These are phyloP conservation scores for Carallia brachiata DNA, from an alignment of 345 rosid genomes.

Conservation along the genomic window DNA sequence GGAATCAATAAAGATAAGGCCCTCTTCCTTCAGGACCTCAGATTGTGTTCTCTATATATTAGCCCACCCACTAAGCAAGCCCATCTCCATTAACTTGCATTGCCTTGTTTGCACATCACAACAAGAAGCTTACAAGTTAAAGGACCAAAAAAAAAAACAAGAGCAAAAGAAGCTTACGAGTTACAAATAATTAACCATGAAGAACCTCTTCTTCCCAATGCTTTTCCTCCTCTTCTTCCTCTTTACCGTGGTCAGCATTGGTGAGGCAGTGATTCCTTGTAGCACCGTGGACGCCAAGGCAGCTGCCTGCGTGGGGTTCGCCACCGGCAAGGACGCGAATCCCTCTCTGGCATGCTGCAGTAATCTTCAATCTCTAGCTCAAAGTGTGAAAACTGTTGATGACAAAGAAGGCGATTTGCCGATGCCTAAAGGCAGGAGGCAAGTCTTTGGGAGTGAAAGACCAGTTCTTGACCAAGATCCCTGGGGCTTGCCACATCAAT, in stretches of 20 bases:
- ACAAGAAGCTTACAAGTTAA: no score
- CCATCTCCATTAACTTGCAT: no score
- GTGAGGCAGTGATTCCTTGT: constrained; percentile 25
- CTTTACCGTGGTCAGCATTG: constrained; percentile 3
- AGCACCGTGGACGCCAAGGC: constrained; percentile 22
- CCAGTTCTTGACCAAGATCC: constrained; percentile 36
- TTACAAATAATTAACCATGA: no score
- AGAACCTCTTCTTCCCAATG: constrained; percentile 6
- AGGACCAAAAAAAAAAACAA: no score
- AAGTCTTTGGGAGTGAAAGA: constrained; percentile 30
- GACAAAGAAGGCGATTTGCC: constrained; percentile 41
- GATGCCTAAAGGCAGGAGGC: constrained; percentile 30
- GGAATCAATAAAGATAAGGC: no score
- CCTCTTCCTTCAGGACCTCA: no score
- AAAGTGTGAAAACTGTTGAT: constrained; percentile 20
- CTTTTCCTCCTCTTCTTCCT: constrained; percentile 18
- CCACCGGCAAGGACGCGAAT: constrained; percentile 18
- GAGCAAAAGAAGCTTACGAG: no score
- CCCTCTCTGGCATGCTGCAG: constrained; percentile 28
- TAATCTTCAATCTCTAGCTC: constrained; percentile 28
- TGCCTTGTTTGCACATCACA: no score
- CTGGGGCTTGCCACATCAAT: constrained; percentile 14
- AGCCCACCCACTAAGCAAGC: no score
- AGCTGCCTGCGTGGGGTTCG: constrained; percentile 21
- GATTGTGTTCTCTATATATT: no score